phyloP scores from a whole-genome alignment of 306 rosid species.

The Alnus rubra region DNA sequence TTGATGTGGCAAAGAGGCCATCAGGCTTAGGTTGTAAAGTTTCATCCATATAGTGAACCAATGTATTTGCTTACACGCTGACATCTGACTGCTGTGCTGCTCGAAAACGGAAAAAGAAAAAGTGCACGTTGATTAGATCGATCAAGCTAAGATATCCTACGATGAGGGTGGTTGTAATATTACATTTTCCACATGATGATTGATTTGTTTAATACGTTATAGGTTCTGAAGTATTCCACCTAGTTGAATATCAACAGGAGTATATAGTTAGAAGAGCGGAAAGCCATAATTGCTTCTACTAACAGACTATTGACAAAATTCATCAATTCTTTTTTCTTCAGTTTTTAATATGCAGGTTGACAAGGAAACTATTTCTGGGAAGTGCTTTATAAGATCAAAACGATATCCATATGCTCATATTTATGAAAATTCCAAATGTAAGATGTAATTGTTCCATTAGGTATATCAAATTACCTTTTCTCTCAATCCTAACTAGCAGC shows the following conservation, averaged over 20 bases:
- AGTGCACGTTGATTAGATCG: neutral
- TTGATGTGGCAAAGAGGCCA: constrained; percentile 1
- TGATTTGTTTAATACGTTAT: neutral
- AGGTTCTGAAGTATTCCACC: neutral
- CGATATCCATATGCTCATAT: constrained; percentile 69
- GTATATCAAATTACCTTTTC: constrained; percentile 12
- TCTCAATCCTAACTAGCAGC: constrained; percentile 31
- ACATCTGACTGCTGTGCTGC: neutral
- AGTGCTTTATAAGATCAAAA: constrained; percentile 42
- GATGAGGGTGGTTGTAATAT: neutral
- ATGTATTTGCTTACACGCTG: neutral
- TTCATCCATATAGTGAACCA: neutral
- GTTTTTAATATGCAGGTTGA: constrained; percentile 58
- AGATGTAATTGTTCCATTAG: constrained; percentile 30
- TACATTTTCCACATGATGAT: neutral
- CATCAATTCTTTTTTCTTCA: constrained; percentile 27
- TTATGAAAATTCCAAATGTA: constrained; percentile 83
- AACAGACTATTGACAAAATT: neutral
- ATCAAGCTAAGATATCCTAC: neutral
- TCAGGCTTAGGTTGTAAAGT: neutral
- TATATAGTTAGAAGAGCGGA: neutral
- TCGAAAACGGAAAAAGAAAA: neutral
- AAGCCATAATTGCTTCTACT: neutral
- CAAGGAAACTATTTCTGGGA: constrained; percentile 70
- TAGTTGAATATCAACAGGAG: neutral